Evolutionary conservation across 805 yeast genomes (phyloP).

Genomic region (Nakazawaea siamensis): DNA sequence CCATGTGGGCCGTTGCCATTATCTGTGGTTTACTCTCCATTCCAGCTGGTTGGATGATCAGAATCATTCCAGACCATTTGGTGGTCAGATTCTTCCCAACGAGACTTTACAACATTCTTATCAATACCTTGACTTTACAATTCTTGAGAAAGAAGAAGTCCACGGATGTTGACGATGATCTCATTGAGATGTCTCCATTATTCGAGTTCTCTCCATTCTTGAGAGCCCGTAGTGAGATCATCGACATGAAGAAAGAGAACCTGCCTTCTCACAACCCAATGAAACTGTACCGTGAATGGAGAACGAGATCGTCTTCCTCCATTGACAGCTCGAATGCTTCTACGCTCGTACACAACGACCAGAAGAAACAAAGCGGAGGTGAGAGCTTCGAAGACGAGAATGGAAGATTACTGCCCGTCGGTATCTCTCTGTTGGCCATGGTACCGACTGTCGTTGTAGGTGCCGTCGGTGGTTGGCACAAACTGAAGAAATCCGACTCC

Average conservation of each 20-base stretch:
- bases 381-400: conserved; percentile 1
- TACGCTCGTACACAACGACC: conserved; percentile 5
- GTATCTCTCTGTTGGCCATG: conserved; percentile 35
- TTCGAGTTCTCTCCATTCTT: conserved; percentile 23
- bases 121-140: conserved; percentile 15
- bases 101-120: conserved; percentile 29
- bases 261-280: conserved; percentile 3
- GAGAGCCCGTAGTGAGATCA: conserved; percentile 22
- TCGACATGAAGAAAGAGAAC: conserved; percentile 14
- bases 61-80: conserved; percentile 81
- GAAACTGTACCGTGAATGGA: conserved; percentile 10
- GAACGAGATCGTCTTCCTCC: conserved; percentile 6
- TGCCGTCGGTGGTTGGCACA: conserved; percentile 45
- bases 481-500: not conserved
- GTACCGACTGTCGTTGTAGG: conserved; percentile 51
- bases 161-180: conserved; percentile 1
- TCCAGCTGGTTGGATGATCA: conserved; percentile 69
- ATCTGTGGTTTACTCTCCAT: conserved; percentile 73
- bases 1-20: conserved; percentile 86
- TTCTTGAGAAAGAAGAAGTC: conserved; percentile 11
- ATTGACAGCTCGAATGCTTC: conserved; percentile 7
- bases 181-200: conserved; percentile 10
- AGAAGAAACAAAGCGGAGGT: not conserved
- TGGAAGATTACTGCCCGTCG: conserved; percentile 3
- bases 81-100: conserved; percentile 60